phyloP scores from a whole-genome alignment of 2,329 filamentous ascomycete genomes.

The Didymella glomerata region DNA sequence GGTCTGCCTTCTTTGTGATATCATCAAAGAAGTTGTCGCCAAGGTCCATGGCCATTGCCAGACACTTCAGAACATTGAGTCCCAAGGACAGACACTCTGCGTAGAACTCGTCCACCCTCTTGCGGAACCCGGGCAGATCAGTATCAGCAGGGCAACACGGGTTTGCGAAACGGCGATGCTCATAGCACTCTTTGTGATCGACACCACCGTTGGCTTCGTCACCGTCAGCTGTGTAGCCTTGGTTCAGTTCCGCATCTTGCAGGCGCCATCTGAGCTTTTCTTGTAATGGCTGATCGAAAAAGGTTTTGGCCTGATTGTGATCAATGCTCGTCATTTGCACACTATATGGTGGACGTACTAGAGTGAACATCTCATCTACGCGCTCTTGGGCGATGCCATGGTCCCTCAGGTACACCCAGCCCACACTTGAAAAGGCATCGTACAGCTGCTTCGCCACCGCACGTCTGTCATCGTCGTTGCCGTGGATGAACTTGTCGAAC shows the following conservation, averaged over 20 bases:
- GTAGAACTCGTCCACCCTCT: constrained; percentile 37
- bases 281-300: constrained; percentile 48
- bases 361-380: constrained; percentile 42
- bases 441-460: constrained; percentile 47
- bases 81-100: constrained; percentile 33
- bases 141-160: constrained; percentile 28
- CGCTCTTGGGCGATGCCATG: constrained; percentile 49
- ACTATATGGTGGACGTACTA: constrained; percentile 27
- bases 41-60: constrained; percentile 40
- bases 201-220: constrained; percentile 46
- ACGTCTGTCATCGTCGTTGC: constrained; percentile 29
- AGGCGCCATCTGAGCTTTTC: constrained; percentile 51
- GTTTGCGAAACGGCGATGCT: constrained; percentile 35
- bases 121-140: constrained; percentile 38
- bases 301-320: constrained; percentile 35
- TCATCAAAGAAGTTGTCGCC: constrained; percentile 37
- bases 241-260: constrained; percentile 48
- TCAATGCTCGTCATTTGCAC: neutral
- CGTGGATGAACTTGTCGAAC: constrained; percentile 38
- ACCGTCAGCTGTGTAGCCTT: constrained; percentile 51
- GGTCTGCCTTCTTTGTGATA: constrained; percentile 36
- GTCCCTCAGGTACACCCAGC: constrained; percentile 56
- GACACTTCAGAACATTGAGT: constrained; percentile 34
- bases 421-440: constrained; percentile 50
- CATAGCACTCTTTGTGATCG: constrained; percentile 41